Conservation (phyloP, 108 stramenopile species). For the Aurantiochytrium sp. region DNA sequence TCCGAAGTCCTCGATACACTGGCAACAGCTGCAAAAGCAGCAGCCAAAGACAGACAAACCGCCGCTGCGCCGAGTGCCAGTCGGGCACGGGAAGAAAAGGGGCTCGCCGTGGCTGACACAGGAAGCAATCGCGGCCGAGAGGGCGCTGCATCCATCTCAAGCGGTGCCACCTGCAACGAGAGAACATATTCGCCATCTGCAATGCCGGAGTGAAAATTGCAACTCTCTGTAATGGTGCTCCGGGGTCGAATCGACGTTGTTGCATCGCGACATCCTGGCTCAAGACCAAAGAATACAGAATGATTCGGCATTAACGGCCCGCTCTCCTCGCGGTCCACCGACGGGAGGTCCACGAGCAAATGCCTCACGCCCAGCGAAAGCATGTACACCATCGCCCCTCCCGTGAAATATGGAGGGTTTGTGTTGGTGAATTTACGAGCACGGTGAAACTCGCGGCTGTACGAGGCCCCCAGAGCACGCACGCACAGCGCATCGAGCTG, state of each 20-base stretch:
- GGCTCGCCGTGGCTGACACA: not conserved
- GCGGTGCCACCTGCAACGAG: not conserved
- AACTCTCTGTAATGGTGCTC: not conserved
- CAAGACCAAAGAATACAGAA: not conserved
- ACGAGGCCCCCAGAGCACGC: not conserved
- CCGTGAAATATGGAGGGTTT: constrained; percentile 9
- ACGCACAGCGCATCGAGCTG: not conserved
- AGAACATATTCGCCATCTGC: not conserved
- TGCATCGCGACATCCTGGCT: not conserved
- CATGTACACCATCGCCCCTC: not conserved
- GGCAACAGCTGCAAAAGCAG: too few relatives aligned
- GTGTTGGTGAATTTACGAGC: not conserved
- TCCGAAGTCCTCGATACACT: too few relatives aligned
- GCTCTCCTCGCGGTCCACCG: constrained; percentile 20
- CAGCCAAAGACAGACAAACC: not conserved
- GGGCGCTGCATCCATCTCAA: constrained; percentile 11
- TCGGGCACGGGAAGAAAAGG: not conserved
- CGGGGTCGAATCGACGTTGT: not conserved
- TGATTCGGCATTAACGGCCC: constrained; percentile 13
- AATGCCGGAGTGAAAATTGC: not conserved
- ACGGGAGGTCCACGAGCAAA: constrained; percentile 23
- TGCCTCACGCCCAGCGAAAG: not conserved
- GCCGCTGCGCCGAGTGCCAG: not conserved
- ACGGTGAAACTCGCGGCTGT: not conserved
- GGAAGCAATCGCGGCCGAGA: not conserved